These are phyloP conservation scores for Candida incommunis DNA, from an alignment of 805 yeast genomes.

Conservation along the genomic window DNA sequence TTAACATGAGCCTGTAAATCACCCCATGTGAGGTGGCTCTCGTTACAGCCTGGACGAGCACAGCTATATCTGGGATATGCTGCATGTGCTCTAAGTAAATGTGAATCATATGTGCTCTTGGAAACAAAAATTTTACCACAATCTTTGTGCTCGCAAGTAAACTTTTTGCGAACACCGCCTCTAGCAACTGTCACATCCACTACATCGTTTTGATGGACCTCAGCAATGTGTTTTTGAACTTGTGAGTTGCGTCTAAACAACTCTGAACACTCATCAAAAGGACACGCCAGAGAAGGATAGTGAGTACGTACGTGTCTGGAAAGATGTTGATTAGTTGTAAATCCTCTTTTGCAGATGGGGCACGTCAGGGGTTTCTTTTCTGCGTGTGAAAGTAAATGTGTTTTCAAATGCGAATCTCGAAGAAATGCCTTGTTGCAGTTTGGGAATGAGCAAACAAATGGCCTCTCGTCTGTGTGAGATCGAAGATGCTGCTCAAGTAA, in stretches of 20 bases:
- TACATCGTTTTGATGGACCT: conserved; percentile 40
- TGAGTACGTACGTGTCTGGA: conserved; percentile 77
- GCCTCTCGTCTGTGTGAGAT: conserved; percentile 65
- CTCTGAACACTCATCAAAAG: conserved; percentile 46
- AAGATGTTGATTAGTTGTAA: conserved; percentile 66
- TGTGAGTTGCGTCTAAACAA: conserved; percentile 65
- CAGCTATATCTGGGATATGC: conserved; percentile 11
- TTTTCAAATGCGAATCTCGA: conserved; percentile 65
- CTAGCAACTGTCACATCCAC: conserved; percentile 16
- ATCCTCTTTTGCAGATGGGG: conserved; percentile 66
- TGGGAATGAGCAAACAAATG: conserved; percentile 43
- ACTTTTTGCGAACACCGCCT: conserved; percentile 33
- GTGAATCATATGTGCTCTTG: conserved; percentile 53
- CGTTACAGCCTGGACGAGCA: conserved; percentile 28
- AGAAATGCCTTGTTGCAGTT: conserved; percentile 53
- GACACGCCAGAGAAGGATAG: conserved; percentile 47
- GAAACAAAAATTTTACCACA: conserved; percentile 56
- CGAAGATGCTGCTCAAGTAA: conserved; percentile 69
- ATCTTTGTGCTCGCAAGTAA: conserved; percentile 9
- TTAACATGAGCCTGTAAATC: conserved; percentile 59
- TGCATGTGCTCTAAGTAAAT: conserved; percentile 32
- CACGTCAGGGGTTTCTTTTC: conserved; percentile 61
- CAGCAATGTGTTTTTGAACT: conserved; percentile 52
- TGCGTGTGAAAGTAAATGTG: conserved; percentile 57
- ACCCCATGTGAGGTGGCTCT: conserved; percentile 51